phyloP scores from a whole-genome alignment of 176 grass and related monocot genomes.

The Poa pratensis region DNA sequence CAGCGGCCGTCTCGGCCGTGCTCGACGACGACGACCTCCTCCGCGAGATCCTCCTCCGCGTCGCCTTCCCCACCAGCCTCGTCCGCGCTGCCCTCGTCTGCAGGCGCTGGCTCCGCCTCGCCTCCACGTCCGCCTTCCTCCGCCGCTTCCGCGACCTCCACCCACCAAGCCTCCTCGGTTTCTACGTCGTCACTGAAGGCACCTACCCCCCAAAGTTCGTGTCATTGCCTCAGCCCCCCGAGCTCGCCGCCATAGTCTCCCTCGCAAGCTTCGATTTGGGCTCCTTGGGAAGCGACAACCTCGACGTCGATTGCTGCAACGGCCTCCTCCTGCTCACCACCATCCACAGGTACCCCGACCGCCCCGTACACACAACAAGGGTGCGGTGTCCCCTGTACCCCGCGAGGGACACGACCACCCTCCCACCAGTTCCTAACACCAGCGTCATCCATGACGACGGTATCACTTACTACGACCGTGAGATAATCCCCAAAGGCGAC shows the following conservation, averaged over 20 bases:
- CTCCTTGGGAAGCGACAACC: neutral
- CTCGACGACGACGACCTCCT: conserved; percentile 23
- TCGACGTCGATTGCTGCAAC: neutral
- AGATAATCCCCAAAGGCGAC: neutral
- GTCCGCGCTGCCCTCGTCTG: conserved; percentile 9
- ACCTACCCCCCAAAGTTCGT: neutral
- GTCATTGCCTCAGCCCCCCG: neutral
- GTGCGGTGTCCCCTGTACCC: conserved; percentile 16
- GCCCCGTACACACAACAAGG: no score
- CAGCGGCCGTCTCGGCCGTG: neutral
- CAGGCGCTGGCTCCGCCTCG: neutral
- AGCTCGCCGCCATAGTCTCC: neutral
- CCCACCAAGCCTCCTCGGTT: neutral
- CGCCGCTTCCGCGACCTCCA: conserved; percentile 2
- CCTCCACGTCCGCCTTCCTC: neutral
- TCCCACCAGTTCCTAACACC: neutral
- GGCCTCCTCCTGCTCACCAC: neutral
- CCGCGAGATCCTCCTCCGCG: neutral
- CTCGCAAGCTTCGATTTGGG: neutral
- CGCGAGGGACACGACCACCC: neutral
- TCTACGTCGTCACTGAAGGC: neutral
- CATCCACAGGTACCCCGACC: no score
- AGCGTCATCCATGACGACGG: no score
- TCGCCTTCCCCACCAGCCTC: neutral
- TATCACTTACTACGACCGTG: neutral